Evolutionary conservation across 1,139 yeast species (phyloP).

Genomic region (Candida tropicalis): DNA sequence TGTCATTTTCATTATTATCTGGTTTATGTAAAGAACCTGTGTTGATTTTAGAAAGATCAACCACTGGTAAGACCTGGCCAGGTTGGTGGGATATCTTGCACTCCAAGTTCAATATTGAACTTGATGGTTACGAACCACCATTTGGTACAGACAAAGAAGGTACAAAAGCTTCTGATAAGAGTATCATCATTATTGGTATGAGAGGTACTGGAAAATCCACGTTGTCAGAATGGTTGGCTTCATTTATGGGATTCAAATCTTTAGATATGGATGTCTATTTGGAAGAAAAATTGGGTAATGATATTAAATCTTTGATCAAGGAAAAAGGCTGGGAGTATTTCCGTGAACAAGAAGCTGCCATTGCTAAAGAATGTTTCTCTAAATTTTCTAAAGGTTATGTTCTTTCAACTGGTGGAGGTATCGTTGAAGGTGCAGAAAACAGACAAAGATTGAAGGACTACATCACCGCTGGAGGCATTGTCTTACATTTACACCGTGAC

Average conservation of each 20-base stretch:
- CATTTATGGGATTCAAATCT: conserved; percentile 67
- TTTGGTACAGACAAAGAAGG: conserved; percentile 18
- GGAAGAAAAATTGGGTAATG: conserved; percentile 54
- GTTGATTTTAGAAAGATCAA: conserved; percentile 79
- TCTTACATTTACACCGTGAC: conserved; percentile 87
- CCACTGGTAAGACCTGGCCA: conserved; percentile 99
- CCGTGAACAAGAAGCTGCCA: conserved; percentile 65
- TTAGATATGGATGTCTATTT: conserved; percentile 78
- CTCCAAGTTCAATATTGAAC: conserved; percentile 59
- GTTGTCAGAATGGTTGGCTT: conserved; percentile 78
- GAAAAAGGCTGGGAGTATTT: conserved; percentile 85
- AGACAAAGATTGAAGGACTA: conserved; percentile 63
- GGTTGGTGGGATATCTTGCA: conserved; percentile 98
- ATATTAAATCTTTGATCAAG: conserved; percentile 69
- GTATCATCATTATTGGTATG: conserved; percentile 92
- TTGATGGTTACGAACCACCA: conserved; percentile 69
- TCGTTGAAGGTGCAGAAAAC: conserved; percentile 77
- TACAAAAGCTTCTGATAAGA: conserved; percentile 39
- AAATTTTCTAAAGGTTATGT: conserved; percentile 61
- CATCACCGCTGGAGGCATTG: conserved; percentile 65
- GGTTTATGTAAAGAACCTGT: conserved; percentile 59
- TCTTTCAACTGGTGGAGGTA: conserved; percentile 95
- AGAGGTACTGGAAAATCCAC: conserved; percentile 97
- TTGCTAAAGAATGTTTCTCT: conserved; percentile 55
- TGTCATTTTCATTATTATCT: conserved; percentile 91